phyloP scores from a whole-genome alignment of 2,329 filamentous ascomycete species.

The Xylariaceae sp. region DNA sequence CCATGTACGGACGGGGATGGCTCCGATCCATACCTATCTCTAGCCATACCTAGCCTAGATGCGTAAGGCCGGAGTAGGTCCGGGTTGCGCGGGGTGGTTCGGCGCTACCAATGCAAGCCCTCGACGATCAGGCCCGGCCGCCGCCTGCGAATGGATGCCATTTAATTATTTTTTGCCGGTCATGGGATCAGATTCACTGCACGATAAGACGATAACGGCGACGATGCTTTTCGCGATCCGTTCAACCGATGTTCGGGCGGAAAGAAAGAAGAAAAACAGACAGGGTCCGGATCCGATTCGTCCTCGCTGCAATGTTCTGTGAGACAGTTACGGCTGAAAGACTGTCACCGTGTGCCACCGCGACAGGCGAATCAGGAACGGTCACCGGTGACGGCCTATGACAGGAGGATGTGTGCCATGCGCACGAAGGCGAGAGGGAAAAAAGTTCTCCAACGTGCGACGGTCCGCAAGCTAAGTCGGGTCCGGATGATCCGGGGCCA shows the following conservation, averaged over 20 bases:
- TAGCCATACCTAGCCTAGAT: neutral
- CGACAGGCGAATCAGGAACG: neutral
- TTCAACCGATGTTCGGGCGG: neutral
- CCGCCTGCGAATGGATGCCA: neutral
- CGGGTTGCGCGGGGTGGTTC: slow-evolving; percentile 12
- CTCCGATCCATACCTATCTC: slow-evolving; percentile 4
- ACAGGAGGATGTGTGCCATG: neutral
- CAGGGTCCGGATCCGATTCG: neutral
- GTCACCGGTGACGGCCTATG: neutral
- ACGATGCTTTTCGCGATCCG: neutral
- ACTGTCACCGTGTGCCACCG: slow-evolving; percentile 15
- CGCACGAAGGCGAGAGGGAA: neutral
- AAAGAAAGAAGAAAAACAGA: neutral
- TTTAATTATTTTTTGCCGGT: neutral
- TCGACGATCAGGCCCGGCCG: slow-evolving; percentile 3
- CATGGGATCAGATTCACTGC: neutral
- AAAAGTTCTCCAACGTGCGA: neutral
- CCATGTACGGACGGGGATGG: slow-evolving; percentile 10
- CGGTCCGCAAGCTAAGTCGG: slow-evolving; percentile 1
- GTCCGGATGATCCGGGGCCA: slow-evolving; percentile 13
- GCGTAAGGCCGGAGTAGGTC: slow-evolving; percentile 15
- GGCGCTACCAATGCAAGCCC: slow-evolving; percentile 9
- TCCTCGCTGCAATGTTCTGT: neutral
- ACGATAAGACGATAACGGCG: neutral
- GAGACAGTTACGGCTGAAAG: neutral